Conservation (phyloP, 129 eudicot genomes). For the Kitagawia praeruptora region DNA sequence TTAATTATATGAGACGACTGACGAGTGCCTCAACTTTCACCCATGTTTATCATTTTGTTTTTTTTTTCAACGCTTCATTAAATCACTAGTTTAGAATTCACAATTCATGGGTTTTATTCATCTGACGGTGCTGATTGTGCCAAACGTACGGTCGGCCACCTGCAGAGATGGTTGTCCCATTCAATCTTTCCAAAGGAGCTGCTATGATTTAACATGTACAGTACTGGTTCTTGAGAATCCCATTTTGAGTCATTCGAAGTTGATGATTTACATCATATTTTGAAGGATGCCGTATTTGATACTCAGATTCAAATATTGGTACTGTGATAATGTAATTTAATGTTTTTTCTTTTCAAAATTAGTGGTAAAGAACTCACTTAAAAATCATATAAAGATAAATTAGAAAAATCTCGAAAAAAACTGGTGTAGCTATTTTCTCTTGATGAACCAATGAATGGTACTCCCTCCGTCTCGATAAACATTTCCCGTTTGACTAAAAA, state of each 20-base stretch:
- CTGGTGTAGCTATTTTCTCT: neutral
- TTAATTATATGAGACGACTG: too few species aligned
- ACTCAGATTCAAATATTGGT: neutral
- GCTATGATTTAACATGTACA: neutral
- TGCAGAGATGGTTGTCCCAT: neutral
- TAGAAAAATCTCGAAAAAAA: too few species aligned
- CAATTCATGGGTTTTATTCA: neutral
- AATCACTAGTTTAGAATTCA: neutral
- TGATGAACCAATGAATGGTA: too few species aligned
- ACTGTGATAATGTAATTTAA: too few species aligned
- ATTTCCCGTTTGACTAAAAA: too few species aligned
- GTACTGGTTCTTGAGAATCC: neutral
- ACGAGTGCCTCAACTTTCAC: constrained; percentile 1
- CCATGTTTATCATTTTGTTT: neutral
- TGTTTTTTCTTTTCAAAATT: too few species aligned
- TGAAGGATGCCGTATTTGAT: neutral
- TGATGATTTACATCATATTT: neutral
- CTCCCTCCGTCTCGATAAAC: too few species aligned
- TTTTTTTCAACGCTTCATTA: neutral
- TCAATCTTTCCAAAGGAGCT: neutral
- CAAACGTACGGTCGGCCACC: neutral
- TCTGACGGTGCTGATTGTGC: neutral
- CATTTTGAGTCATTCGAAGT: neutral
- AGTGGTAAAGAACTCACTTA: too few species aligned
- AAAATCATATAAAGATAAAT: too few species aligned